Evolutionary conservation across 257 asterid species (phyloP).

Genomic region (Scutellaria minor): DNA sequence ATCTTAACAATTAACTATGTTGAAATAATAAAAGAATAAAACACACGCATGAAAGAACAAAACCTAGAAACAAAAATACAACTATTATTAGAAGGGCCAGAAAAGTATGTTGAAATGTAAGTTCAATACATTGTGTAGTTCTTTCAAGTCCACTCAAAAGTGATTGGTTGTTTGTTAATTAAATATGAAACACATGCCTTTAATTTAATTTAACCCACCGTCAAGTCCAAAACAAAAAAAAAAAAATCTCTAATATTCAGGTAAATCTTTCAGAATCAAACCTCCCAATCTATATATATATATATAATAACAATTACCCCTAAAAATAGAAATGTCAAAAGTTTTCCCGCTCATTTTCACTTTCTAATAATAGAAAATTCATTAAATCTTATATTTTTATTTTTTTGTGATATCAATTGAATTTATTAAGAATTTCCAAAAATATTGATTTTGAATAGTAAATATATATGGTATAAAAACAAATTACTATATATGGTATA

Average conservation of each 20-base stretch:
- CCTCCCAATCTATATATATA: too few species aligned
- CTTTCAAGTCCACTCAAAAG: slow-evolving; percentile 21
- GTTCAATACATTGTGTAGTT: slow-evolving; percentile 10
- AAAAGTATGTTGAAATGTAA: slow-evolving; percentile 1
- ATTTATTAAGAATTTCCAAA: too few species aligned
- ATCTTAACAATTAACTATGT: neutral
- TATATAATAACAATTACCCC: too few species aligned
- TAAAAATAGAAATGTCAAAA: too few species aligned
- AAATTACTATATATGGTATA: too few species aligned
- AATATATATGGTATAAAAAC: too few species aligned
- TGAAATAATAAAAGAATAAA: neutral
- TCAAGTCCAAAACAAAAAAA: neutral
- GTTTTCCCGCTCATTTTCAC: too few species aligned
- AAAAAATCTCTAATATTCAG: neutral
- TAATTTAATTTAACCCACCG: slow-evolving; percentile 26
- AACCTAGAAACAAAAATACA: neutral
- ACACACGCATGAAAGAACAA: slow-evolving; percentile 9
- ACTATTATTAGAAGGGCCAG: neutral
- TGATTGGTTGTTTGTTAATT: slow-evolving; percentile 21
- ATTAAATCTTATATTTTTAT: too few species aligned
- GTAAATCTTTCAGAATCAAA: slow-evolving; percentile 1
- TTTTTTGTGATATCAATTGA: too few species aligned
- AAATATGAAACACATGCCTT: slow-evolving; percentile 6
- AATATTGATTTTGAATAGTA: too few species aligned
- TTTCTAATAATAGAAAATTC: too few species aligned